Percentiles rank a stretch among this genome's conserved stretches.
Conservation (phyloP, 2,329 filamentous ascomycete genomes). For the Fusarium lyarnte region DNA sequence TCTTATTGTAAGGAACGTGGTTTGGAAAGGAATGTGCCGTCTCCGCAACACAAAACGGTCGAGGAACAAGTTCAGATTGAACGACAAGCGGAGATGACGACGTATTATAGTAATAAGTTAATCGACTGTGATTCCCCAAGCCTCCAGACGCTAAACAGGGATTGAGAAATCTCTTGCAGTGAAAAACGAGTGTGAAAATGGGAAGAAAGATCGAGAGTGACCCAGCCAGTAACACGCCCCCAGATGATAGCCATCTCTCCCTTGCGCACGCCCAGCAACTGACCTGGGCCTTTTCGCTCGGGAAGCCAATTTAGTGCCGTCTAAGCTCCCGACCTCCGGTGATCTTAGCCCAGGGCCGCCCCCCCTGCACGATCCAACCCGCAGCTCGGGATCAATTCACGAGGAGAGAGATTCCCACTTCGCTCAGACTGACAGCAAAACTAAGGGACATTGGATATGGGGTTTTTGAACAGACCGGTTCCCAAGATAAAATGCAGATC, state of each 20-base stretch:
- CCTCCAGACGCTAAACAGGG: constrained; percentile 7
- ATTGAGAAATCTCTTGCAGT: constrained; percentile 8
- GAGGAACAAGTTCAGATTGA: not conserved
- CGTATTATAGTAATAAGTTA: constrained; percentile 25
- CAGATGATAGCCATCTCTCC: not conserved
- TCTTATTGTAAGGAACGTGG: constrained; percentile 33
- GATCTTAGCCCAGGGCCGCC: constrained; percentile 35
- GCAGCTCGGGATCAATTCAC: constrained; percentile 12
- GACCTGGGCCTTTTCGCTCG: constrained; percentile 10
- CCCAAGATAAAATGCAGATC: constrained; percentile 17
- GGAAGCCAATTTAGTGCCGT: constrained; percentile 13
- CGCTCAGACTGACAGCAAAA: constrained; percentile 16
- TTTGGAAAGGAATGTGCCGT: constrained; percentile 34
- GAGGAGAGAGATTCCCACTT: not conserved
- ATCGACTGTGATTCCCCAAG: not conserved
- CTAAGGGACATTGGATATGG: not conserved
- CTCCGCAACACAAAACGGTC: constrained; percentile 4
- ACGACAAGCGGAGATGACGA: constrained; percentile 19
- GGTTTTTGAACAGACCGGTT: not conserved
- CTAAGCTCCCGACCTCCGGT: constrained; percentile 17
- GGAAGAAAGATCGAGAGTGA: not conserved
- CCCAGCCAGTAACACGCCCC: not conserved
- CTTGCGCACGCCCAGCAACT: constrained; percentile 5
- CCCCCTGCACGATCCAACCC: constrained; percentile 20
- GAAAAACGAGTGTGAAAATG: not conserved